Percentiles rank a stretch among this genome's conserved stretches.
phyloP scores from a whole-genome alignment of 768 basidiomycete species.

The Leccinum olivaceopallidum region DNA sequence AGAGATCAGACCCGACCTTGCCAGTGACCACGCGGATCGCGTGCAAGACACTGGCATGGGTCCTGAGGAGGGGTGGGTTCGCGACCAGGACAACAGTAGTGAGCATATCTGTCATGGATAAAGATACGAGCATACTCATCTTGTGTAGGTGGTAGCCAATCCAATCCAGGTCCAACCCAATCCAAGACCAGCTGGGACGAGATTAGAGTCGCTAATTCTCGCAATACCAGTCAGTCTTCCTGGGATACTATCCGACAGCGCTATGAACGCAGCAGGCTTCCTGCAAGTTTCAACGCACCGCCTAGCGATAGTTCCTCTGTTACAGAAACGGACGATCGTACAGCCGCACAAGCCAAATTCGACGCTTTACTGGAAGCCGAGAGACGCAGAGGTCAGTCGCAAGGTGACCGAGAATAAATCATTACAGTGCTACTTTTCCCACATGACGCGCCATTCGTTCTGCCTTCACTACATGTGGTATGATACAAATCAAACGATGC shows the following conservation, averaged over 20 bases:
- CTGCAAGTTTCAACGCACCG: slow-evolving; percentile 9
- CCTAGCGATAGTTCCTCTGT: slow-evolving; percentile 6
- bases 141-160: slow-evolving; percentile 4
- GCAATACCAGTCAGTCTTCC: slow-evolving; percentile 46
- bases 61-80: slow-evolving; percentile 21
- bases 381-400: slow-evolving; percentile 38
- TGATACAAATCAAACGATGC: slow-evolving; percentile 6
- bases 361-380: slow-evolving; percentile 62
- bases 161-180: slow-evolving; percentile 10
- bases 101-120: not conserved
- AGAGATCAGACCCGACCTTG: slow-evolving; percentile 8
- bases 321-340: slow-evolving; percentile 35
- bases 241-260: slow-evolving; percentile 71
- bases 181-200: slow-evolving; percentile 59
- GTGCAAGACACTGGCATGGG: slow-evolving; percentile 7
- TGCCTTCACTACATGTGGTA: slow-evolving; percentile 5
- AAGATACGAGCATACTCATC: not conserved
- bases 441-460: not conserved
- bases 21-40: slow-evolving; percentile 1
- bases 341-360: slow-evolving; percentile 53
- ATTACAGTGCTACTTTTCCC: not conserved
- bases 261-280: slow-evolving; percentile 40
- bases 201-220: slow-evolving; percentile 56
- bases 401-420: slow-evolving; percentile 14
- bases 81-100: slow-evolving; percentile 15